phyloP scores from a whole-genome alignment of 2,329 filamentous ascomycete genomes.

The Hypoxylon sp. region DNA sequence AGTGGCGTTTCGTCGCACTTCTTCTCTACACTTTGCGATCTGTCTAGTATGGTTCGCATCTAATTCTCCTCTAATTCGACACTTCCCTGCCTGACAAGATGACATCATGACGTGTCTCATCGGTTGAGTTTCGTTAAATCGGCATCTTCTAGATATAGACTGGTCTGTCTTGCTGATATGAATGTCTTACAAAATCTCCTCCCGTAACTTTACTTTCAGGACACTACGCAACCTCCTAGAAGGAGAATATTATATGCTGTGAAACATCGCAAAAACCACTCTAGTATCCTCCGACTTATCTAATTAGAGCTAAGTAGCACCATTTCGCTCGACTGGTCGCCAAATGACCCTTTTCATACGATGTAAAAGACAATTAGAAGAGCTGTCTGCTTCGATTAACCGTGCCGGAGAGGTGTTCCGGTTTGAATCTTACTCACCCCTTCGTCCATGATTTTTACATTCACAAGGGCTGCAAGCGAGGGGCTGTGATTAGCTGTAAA shows the following conservation, averaged over 20 bases:
- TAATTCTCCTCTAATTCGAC: not conserved
- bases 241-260: not conserved
- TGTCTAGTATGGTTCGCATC: too few species aligned
- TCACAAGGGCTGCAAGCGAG: conserved; percentile 10
- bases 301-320: too few species aligned
- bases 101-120: not conserved
- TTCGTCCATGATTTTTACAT: not conserved
- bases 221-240: not conserved
- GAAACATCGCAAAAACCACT: conserved; percentile 5
- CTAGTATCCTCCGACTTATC: too few species aligned
- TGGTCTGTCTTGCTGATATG: not conserved
- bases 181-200: conserved; percentile 1
- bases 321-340: too few species aligned
- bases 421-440: conserved; percentile 8
- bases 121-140: not conserved
- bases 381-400: conserved; percentile 1
- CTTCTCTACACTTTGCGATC: too few species aligned
- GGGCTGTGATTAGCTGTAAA: conserved; percentile 1
- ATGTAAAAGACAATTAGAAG: not conserved
- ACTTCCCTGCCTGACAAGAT: not conserved
- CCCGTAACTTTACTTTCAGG: not conserved
- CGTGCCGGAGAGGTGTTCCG: not conserved
- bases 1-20: too few species aligned
- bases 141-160: not conserved
- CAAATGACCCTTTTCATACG: too few species aligned